phyloP scores from a whole-genome alignment of 2,329 filamentous ascomycete species.

The Neopestalotiopsis sp. region DNA sequence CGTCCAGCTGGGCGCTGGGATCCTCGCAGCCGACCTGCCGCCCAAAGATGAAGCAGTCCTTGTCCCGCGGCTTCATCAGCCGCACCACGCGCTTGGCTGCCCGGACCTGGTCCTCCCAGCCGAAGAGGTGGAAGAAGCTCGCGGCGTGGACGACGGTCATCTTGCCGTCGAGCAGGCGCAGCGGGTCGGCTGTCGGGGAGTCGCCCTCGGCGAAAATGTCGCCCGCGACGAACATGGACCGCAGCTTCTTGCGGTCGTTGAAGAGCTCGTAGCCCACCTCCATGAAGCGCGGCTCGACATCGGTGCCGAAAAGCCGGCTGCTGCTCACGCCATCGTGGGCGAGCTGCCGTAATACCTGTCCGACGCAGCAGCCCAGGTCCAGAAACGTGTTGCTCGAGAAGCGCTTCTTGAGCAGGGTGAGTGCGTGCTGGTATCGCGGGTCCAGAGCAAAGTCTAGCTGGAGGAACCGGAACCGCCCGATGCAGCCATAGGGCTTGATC shows the following conservation, averaged over 20 bases:
- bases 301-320: slow-evolving; percentile 13
- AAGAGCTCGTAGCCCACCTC: slow-evolving; percentile 20
- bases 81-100: slow-evolving; percentile 50
- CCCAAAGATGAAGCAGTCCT: slow-evolving; percentile 55
- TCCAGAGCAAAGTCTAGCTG: slow-evolving; percentile 16
- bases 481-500: slow-evolving; percentile 34
- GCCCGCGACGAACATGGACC: slow-evolving; percentile 14
- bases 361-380: slow-evolving; percentile 20
- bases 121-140: slow-evolving; percentile 22
- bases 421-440: slow-evolving; percentile 4
- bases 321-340: slow-evolving; percentile 10
- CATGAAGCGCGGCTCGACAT: slow-evolving; percentile 18
- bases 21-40: slow-evolving; percentile 52
- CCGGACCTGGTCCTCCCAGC: slow-evolving; percentile 51
- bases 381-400: slow-evolving; percentile 33
- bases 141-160: slow-evolving; percentile 18
- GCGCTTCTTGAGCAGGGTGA: slow-evolving; percentile 44
- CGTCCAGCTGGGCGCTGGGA: slow-evolving; percentile 30
- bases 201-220: slow-evolving; percentile 44
- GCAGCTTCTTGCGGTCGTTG: slow-evolving; percentile 10
- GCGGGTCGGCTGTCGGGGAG: background rate
- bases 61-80: slow-evolving; percentile 51
- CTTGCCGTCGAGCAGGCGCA: slow-evolving; percentile 38
- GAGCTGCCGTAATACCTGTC: slow-evolving; percentile 17
- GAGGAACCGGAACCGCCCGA: slow-evolving; percentile 26